Evolutionary conservation across 176 grass and related monocot genomes (phyloP).

Genomic region (Poa annua): DNA sequence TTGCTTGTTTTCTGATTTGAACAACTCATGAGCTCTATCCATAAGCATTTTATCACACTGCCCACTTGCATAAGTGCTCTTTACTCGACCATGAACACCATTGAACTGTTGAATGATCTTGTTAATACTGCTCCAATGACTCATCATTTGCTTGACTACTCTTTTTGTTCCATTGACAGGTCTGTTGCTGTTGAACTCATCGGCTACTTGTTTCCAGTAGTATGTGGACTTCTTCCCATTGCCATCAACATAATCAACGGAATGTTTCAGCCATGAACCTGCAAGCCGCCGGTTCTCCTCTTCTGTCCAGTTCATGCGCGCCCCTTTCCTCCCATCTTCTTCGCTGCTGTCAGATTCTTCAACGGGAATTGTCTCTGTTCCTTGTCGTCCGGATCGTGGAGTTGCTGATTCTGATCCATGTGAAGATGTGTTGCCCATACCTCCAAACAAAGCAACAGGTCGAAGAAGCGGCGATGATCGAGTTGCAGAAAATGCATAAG

Average conservation of each 20-base stretch:
- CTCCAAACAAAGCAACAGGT: no score
- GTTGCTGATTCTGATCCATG: neutral
- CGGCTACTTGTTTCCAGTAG: neutral
- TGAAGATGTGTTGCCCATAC: neutral
- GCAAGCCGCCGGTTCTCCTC: neutral
- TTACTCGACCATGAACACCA: neutral
- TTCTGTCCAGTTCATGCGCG: neutral
- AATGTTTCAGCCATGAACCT: neutral
- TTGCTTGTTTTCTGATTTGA: neutral
- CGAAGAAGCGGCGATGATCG: no score
- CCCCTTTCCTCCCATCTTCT: neutral
- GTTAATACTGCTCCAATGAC: neutral
- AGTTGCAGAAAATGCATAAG: no score
- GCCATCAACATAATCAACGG: neutral
- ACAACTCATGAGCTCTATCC: neutral
- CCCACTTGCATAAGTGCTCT: neutral
- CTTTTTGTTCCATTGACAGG: neutral
- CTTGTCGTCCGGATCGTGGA: neutral
- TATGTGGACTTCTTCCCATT: neutral
- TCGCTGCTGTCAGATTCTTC: neutral
- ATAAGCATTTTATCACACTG: constrained; percentile 1
- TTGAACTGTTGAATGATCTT: neutral
- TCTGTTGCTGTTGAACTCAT: neutral
- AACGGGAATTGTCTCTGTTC: neutral
- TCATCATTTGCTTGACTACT: neutral